Conservation (phyloP, 768 basidiomycete species). For the Lentinula sp. region DNA sequence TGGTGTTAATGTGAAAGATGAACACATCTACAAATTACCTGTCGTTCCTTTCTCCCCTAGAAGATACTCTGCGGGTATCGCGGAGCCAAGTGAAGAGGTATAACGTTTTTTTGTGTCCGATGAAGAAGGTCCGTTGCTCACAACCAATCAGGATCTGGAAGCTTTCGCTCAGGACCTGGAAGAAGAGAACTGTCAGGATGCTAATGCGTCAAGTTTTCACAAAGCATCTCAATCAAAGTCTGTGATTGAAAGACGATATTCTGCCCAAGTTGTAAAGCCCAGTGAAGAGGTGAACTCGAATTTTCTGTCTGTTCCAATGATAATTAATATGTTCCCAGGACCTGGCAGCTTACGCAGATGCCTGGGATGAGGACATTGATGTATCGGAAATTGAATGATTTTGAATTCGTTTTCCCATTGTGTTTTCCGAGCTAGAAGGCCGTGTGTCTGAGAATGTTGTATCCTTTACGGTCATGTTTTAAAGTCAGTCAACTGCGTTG, state of each 20-base stretch:
- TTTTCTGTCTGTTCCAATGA: not conserved
- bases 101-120: too few species aligned
- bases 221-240: not conserved
- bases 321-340: not conserved
- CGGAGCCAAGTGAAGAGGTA: slow-evolving; percentile 1
- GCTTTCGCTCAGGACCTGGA: not conserved
- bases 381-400: not conserved
- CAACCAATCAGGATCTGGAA: not conserved
- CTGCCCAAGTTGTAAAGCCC: not conserved
- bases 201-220: not conserved
- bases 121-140: not conserved
- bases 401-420: too few species aligned
- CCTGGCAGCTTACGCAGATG: slow-evolving; percentile 2
- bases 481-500: too few species aligned
- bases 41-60: not conserved
- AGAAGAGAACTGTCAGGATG: not conserved
- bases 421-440: too few species aligned
- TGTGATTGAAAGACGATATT: not conserved
- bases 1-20: not conserved
- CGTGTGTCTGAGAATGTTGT: not conserved
- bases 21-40: not conserved
- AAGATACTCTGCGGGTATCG: not conserved
- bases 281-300: not conserved
- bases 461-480: too few species aligned
- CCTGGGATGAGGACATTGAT: slow-evolving; percentile 1